Conservation (phyloP, 192 early-diverging fungal species). For the Coemansia sp. region DNA sequence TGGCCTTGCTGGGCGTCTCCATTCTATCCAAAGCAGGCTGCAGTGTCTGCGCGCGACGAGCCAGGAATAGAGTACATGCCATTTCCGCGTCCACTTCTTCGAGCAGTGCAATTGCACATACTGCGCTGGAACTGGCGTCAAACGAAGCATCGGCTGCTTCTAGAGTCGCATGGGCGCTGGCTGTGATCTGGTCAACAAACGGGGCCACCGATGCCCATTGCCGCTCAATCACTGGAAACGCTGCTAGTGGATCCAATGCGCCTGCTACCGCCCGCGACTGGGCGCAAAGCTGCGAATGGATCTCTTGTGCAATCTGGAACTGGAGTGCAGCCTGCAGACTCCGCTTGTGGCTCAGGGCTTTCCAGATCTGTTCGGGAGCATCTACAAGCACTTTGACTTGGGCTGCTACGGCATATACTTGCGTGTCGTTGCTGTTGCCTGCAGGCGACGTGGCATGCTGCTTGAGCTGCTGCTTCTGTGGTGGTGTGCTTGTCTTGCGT, state of each 20-base stretch:
- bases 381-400: slow-evolving; percentile 50
- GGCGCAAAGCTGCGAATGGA: slow-evolving; percentile 21
- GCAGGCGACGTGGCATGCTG: not conserved
- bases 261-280: slow-evolving; percentile 5
- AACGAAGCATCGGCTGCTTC: slow-evolving; percentile 2
- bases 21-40: slow-evolving; percentile 16
- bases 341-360: slow-evolving; percentile 25
- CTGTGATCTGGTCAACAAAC: slow-evolving; percentile 30
- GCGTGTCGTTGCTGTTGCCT: slow-evolving; percentile 5
- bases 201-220: slow-evolving; percentile 37
- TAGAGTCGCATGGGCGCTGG: slow-evolving; percentile 19
- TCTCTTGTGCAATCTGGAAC: slow-evolving; percentile 36
- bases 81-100: slow-evolving; percentile 38
- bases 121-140: slow-evolving; percentile 19
- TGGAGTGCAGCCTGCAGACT: slow-evolving; percentile 42
- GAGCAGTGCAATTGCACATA: slow-evolving; percentile 36
- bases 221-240: slow-evolving; percentile 46
- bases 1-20: not conserved
- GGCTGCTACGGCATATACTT: slow-evolving; percentile 36
- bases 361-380: slow-evolving; percentile 47
- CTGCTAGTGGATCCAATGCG: slow-evolving; percentile 22
- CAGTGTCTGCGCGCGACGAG: slow-evolving; percentile 29
- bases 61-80: slow-evolving; percentile 39
- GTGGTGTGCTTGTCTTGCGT: too few species aligned
- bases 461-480: too few species aligned